Evolutionary conservation across 352 stramenopile species (phyloP).

Genomic region (Lagenidium giganteum): DNA sequence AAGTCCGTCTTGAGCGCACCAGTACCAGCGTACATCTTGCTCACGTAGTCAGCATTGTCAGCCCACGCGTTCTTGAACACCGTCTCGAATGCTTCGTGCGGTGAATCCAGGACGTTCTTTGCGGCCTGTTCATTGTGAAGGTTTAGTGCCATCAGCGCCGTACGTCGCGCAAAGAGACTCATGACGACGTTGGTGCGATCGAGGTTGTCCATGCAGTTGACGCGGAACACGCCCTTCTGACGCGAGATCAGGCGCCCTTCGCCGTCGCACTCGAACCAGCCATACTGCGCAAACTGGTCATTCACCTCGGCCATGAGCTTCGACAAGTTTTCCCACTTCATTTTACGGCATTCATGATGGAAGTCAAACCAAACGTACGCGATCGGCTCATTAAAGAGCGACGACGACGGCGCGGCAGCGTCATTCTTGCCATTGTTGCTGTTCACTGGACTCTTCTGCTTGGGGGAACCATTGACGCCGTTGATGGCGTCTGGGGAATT

Average conservation of each 20-base stretch:
- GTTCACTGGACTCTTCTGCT: too few species aligned
- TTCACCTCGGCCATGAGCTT: constrained; percentile 83
- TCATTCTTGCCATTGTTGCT: too few species aligned
- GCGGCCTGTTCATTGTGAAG: constrained; percentile 23
- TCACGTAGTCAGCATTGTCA: constrained; percentile 95
- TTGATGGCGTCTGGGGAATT: constrained; percentile 38
- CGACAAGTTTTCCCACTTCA: constrained; percentile 89
- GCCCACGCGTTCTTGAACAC: constrained; percentile 90
- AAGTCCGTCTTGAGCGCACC: constrained; percentile 94
- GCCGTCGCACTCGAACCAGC: constrained; percentile 61
- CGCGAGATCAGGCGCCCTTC: constrained; percentile 47
- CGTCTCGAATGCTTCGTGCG: constrained; percentile 54
- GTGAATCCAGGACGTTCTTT: constrained; percentile 41
- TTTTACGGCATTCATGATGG: constrained; percentile 93
- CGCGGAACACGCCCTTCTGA: constrained; percentile 92
- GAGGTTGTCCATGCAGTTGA: constrained; percentile 98
- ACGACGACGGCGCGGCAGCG: constrained; percentile 20
- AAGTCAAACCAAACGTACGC: constrained; percentile 97
- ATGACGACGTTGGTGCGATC: constrained; percentile 98
- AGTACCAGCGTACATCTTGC: constrained; percentile 91
- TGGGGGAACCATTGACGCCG: neutral
- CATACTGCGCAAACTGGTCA: constrained; percentile 57
- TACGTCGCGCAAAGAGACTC: constrained; percentile 88
- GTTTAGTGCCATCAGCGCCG: constrained; percentile 72
- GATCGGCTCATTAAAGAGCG: constrained; percentile 50